Evolutionary conservation across 139 green algal species (phyloP).

Genomic region (Raphidocelis subcapitata): DNA sequence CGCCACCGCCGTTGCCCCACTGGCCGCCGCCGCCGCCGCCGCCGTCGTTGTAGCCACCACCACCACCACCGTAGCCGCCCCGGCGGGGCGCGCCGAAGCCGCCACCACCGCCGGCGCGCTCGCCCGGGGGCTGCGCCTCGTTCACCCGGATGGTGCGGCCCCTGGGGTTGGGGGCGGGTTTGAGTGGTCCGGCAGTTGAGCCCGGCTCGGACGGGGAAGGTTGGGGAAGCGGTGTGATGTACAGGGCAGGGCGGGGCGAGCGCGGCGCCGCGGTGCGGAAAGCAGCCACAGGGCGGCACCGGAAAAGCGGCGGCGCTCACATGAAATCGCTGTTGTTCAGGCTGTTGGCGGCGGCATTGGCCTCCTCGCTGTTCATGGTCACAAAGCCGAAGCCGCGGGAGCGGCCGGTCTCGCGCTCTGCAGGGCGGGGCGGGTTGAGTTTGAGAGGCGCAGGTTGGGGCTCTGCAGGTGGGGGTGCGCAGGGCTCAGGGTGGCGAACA

Average conservation of each 20-base stretch:
- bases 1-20: no score
- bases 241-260: not conserved
- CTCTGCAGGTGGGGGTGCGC: no score
- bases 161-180: not conserved
- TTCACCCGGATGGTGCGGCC: conserved; percentile 55
- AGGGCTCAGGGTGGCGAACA: no score
- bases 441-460: no score
- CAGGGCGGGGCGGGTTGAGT: not conserved
- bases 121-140: conserved; percentile 45
- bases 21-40: conserved; percentile 9
- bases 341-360: conserved; percentile 22
- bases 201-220: no score
- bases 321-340: conserved; percentile 53
- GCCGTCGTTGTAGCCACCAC: conserved; percentile 8
- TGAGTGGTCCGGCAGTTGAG: no score
- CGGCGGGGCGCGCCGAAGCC: conserved; percentile 4
- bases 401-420: conserved; percentile 69
- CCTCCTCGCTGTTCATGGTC: conserved; percentile 49
- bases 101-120: conserved; percentile 5
- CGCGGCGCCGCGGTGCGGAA: not conserved
- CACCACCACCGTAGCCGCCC: conserved; percentile 20
- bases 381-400: conserved; percentile 77
- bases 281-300: not conserved
- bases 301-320: conserved; percentile 17
- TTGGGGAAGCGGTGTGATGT: not conserved